Conservation (phyloP, 768 basidiomycete species). For the Hypholoma sublateritium region DNA sequence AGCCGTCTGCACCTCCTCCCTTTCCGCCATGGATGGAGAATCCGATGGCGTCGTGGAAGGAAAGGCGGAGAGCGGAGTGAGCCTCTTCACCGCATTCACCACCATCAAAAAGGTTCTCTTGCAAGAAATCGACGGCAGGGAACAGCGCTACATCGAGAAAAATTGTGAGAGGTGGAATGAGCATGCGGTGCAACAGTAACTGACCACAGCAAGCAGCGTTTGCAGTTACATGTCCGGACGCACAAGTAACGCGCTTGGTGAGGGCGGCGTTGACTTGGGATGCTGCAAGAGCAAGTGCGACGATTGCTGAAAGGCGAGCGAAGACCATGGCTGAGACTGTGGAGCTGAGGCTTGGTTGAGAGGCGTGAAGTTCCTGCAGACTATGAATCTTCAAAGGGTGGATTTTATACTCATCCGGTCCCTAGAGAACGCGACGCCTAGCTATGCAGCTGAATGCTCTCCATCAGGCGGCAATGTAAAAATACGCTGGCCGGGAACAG, state of each 20-base stretch:
- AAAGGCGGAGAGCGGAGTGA: slow-evolving; percentile 19
- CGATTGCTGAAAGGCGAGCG: slow-evolving; percentile 17
- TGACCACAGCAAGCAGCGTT: slow-evolving; percentile 23
- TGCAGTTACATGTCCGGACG: slow-evolving; percentile 23
- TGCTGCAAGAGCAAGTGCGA: slow-evolving; percentile 15
- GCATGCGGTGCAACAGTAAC: not conserved
- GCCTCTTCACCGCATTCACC: slow-evolving; percentile 32
- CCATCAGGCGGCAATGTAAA: not conserved
- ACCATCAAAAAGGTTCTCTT: slow-evolving; percentile 28
- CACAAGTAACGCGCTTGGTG: slow-evolving; percentile 23
- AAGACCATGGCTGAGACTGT: slow-evolving; percentile 17
- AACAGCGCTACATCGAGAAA: slow-evolving; percentile 10
- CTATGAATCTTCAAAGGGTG: not conserved
- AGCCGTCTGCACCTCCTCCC: slow-evolving; percentile 30
- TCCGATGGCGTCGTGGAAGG: slow-evolving; percentile 25
- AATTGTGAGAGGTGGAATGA: not conserved
- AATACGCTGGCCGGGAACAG: not conserved
- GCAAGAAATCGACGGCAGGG: slow-evolving; percentile 26
- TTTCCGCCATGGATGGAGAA: slow-evolving; percentile 19
- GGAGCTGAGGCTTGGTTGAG: not conserved
- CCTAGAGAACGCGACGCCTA: not conserved
- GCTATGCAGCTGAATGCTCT: not conserved
- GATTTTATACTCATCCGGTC: slow-evolving; percentile 5
- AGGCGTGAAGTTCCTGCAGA: slow-evolving; percentile 5
- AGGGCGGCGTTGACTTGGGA: slow-evolving; percentile 15